Percentiles rank a stretch among this genome's conserved stretches.
These are phyloP conservation scores for Nicotiana paniculata DNA, from an alignment of 257 asterid genomes.

Conservation along the genomic window DNA sequence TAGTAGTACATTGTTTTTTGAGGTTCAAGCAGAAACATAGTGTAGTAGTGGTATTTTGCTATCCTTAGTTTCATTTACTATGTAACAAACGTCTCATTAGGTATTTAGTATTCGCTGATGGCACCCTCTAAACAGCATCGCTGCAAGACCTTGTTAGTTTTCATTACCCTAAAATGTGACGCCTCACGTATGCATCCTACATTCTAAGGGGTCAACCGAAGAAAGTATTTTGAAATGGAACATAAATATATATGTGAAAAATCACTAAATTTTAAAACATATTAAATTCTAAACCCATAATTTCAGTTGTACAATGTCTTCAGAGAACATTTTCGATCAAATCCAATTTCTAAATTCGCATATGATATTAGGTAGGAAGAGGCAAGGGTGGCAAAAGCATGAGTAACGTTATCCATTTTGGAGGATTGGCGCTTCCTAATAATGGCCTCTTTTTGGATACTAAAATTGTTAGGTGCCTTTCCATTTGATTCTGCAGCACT, in stretches of 20 bases:
- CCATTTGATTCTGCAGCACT: not conserved
- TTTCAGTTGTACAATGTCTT: too few species aligned
- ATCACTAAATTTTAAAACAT: too few species aligned
- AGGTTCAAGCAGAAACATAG: not conserved
- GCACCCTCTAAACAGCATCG: not conserved
- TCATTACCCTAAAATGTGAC: not conserved
- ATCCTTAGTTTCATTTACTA: not conserved
- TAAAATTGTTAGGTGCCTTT: not conserved
- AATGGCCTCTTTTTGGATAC: not conserved
- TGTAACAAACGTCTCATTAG: not conserved
- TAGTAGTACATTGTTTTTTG: not conserved
- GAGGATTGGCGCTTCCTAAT: not conserved
- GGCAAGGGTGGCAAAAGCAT: not conserved
- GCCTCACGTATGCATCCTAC: not conserved
- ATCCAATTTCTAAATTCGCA: too few species aligned
- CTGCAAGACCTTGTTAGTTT: not conserved
- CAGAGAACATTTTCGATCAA: too few species aligned
- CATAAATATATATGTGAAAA: too few species aligned
- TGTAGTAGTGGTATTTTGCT: not conserved
- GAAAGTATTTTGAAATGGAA: too few species aligned
- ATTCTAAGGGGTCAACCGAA: too few species aligned
- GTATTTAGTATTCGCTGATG: not conserved
- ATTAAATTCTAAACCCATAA: too few species aligned
- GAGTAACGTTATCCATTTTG: not conserved
- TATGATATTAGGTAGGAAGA: not conserved